Base-by-base conservation (phyloP, 805 yeast genomes). In the Isabelozyma rhagii region DNA sequence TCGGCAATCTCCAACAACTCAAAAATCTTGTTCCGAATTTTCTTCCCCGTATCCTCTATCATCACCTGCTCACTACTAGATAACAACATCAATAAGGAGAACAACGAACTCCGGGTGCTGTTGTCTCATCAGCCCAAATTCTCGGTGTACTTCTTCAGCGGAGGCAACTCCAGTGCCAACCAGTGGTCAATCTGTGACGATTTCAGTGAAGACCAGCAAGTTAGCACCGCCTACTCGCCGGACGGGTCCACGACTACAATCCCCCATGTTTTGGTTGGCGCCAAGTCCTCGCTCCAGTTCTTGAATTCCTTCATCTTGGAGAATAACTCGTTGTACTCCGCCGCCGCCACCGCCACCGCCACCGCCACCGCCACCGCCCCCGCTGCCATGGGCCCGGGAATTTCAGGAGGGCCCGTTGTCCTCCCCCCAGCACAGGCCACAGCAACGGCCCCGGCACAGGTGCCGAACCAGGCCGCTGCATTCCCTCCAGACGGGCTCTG, bases 171-270 rank as follows among this genome's bases (percentile, higher is more conserved):
- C 39, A 73, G 78, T 54, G 64, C 76, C 21, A 84, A 84, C 61
- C 87, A 83, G 57, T 85, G 92, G 92, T 83, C 88, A 1, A 83
- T 86, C 25, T 87, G 93, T 66, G 93, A 86, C 50, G 96, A 88
- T 66, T 88, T 88, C 56, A 83, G 89, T 51, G 94, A 87, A 58
- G 92, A 89, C 11, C 90, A 85, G 59, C 93, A 87, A 61, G 94
- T 88, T 5, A 82, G 81, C 48, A 78, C 77, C 50, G 93, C 94
- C 0, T 82, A 72, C 60, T 75, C 77, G 14, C 80, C 77, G 29
- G 31, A 39, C 10, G 68, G 64, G 5, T 88, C 89, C 1, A 73
- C 82, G 3, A 77, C 79, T 17, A 8, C 10, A 8, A 72, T 82
- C 11, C 91, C 92, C 0, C 94, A 87, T 65, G 80, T 85, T 2